These are phyloP conservation scores for Panicum miliaceum DNA, from an alignment of 176 grass and related monocot genomes.

Conservation along the genomic window DNA sequence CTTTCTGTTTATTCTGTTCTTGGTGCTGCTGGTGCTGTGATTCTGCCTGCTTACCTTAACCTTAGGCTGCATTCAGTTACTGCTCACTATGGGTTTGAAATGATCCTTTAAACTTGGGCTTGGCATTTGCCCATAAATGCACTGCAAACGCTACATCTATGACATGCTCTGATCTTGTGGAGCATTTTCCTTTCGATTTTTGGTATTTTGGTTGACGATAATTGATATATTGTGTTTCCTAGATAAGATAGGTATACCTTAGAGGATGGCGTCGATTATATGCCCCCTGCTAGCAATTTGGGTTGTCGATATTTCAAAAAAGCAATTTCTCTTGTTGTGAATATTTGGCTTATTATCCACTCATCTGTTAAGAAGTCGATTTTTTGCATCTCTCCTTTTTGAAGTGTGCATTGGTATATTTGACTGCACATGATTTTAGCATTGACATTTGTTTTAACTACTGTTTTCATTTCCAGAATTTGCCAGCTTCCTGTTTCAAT, in stretches of 20 bases:
- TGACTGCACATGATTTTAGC: neutral
- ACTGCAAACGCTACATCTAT: neutral
- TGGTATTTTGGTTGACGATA: neutral
- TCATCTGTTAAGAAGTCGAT: neutral
- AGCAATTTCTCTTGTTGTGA: neutral
- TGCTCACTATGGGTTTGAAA: neutral
- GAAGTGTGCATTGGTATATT: neutral
- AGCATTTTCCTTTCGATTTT: neutral
- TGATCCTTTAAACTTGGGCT: neutral
- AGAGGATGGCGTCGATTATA: neutral
- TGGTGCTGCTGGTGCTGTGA: neutral
- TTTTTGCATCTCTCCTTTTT: neutral
- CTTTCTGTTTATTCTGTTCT: neutral
- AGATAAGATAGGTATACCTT: no score
- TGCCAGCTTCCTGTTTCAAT: constrained; percentile 37
- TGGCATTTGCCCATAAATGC: neutral
- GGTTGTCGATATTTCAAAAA: neutral
- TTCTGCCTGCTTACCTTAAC: neutral
- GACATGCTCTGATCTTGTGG: neutral
- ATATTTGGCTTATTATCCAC: neutral
- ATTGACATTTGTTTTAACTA: neutral
- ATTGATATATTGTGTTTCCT: neutral
- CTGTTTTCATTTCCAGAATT: constrained; percentile 50
- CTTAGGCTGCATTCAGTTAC: neutral
- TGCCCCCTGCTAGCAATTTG: neutral